Evolutionary conservation across 495 filamentous ascomycete genomes (phyloP), one percentile per base, ranked within the genome.

Genomic region (Xylaria palmicola): DNA sequence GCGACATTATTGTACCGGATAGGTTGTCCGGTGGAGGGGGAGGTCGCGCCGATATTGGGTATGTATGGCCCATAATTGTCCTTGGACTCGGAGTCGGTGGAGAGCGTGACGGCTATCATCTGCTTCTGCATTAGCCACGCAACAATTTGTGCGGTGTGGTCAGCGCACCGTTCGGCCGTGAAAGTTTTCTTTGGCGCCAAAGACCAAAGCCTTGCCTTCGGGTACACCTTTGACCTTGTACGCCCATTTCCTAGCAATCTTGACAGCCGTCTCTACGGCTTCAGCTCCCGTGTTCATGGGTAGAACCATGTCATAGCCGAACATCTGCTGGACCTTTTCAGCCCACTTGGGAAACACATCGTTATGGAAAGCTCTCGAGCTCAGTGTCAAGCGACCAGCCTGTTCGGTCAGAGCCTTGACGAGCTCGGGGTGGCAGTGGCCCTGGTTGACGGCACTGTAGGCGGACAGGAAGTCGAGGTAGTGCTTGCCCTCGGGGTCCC

Each of bases 221-320:
- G 91, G 87, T 39, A 98, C 94, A 9, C 87, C 86, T 82, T 98
- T 98, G 65, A 90, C 85, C 74, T 97, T 97, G 79, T 99, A 99
- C 5, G 92, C 94, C 94, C 94, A 99, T 76, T 99, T 99, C 55
- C 94, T 84, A 61, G 95, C 93, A 76, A 99, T 88, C 82, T 99
- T 99, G 72, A 99, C 87, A 24, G 86, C 92, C 1, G 95, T 98
- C 83, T 99, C 94, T 45, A 98, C 94, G n/a, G 94, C 94, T 78
- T 99, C 94, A 29, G 93, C 94, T 48, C 94, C 94, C 8, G 94
- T 99, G 79, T 98, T 98, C 94, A 99, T 98, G 48, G 94, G 94
- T 76, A 99, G 77, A 24, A 97, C 93, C 94, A 98, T 99, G 73
- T 98, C 95, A 75, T 93, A 99, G 45, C 91, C 93, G 70, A 97